Evolutionary conservation across 352 stramenopile genomes (phyloP).

Genomic region (Pythium oligandrum): DNA sequence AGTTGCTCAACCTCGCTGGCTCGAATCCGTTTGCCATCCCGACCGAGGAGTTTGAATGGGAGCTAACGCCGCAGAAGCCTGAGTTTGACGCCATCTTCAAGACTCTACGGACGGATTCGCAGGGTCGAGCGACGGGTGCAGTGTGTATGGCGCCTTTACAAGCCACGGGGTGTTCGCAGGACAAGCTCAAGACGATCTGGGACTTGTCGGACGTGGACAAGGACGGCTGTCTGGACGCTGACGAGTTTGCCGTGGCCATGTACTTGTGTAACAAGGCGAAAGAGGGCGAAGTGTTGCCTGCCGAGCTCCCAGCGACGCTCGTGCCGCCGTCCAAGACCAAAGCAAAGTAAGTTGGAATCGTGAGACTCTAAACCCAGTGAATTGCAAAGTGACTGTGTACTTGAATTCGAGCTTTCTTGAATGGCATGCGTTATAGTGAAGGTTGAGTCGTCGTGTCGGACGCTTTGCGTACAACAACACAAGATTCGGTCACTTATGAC

Average conservation of each 20-base stretch:
- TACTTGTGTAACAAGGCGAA: conserved; percentile 76
- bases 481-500: too few species aligned
- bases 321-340: conserved; percentile 52
- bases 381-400: too few species aligned
- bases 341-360: conserved; percentile 5
- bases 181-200: conserved; percentile 85
- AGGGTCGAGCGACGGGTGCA: conserved; percentile 51
- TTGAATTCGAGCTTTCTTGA: too few species aligned
- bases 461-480: too few species aligned
- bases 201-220: conserved; percentile 89
- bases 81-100: conserved; percentile 86
- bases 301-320: conserved; percentile 42
- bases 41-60: conserved; percentile 43
- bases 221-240: conserved; percentile 79
- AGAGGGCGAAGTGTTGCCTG: conserved; percentile 65
- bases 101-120: conserved; percentile 48
- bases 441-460: too few species aligned
- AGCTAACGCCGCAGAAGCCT: conserved; percentile 53
- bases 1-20: too few species aligned
- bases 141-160: conserved; percentile 81
- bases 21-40: conserved; percentile 31
- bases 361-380: too few species aligned
- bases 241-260: conserved; percentile 91
- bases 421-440: too few species aligned
- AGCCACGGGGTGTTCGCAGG: conserved; percentile 49